Evolutionary conservation across 495 filamentous ascomycete genomes (phyloP), one percentile per base, ranked within the genome.

Genomic region (Podospora australis): DNA sequence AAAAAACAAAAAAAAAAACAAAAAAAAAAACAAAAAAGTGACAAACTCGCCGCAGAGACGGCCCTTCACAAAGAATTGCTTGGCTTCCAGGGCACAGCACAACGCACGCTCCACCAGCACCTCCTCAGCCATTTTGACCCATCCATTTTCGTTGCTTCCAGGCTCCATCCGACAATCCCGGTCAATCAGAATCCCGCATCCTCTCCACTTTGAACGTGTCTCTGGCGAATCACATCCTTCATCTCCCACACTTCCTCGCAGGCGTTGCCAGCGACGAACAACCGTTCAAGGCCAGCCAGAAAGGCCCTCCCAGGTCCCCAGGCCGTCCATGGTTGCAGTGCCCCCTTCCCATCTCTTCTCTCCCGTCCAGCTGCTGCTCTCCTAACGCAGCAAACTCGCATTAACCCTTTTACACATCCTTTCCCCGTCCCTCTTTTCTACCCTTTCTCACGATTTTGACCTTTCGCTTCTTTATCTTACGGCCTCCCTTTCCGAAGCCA

Each of bases 391-490:
- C 30, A 16, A 39, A 22, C 50, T 41, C 43, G 48, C 52, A 55
- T 54, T 48, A 46, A 52, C 45, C 49, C 47, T 42, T 52, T 53
- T 49, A 47, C 48, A 48, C 29, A 50, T 48, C 50, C 39, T 55
- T 39, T 45, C 48, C 44, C 55, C 51, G 49, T 53, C 39, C 30
- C 53, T 42, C 48, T 36, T 60, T 54, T 43, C 60, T 46, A 41
- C 48, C 34, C 52, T 30, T 54, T 44, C 36, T 48, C 29, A 45
- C 51, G 36, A 46, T 41, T 35, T 55, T 50, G 38, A 34, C 39
- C 39, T 40, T 60, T 59, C 57, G 25, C 43, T 62, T 67, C 62
- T 54, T 34, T 44, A 49, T 49, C 54, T n/a, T n/a, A n/a, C n/a
- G n/a, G n/a, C n/a, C n/a, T n/a, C n/a, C n/a, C 34, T 43, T 52